Base-by-base conservation (phyloP, 371 early-diverging fungal species). In the Mucor mucedo region DNA sequence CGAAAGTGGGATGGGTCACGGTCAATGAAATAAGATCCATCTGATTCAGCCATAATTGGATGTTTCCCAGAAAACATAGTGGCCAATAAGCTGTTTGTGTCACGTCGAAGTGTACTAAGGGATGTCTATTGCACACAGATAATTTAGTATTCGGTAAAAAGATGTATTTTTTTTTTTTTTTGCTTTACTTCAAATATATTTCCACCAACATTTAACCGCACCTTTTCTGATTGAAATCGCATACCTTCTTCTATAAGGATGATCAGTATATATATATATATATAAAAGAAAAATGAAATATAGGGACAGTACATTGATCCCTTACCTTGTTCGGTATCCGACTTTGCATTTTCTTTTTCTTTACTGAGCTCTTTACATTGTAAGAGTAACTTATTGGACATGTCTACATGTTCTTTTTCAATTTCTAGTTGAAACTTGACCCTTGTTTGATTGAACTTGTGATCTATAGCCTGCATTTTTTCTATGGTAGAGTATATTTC, bases 51-150 rank as follows among this genome's bases (percentile, higher is more conserved):
- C 21, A 55, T 66, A 38, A 77, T 39, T 2, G 41, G 40, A 66
- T 79, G 77, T 32, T 73, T 70, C 10, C 77, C 76, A 9, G 79
- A 79, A 52, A 79, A 76, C 79, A 79, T 79, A 30, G 70, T 68
- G 14, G 79, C 79, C 53, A 79, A 66, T 53, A 79, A 53, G 44
- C 77, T 75, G 27, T 62, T 52, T 44, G 62, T 61, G 52, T 76
- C 79, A 57, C 74, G 65, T 44, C 66, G 52, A 3, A 79, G 60
- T 45, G 79, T 79, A 49, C 65, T 70, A 35, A 73, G 29, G 5
- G 74, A 72, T 48, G 79, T 79, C 72, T 76, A 59, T 42, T 14
- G 11, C 13, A n/a, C 10, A 14, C 14, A 4, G 5, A 42, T 4
- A 1, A 42, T 10, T 14, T 42, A 14, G 44, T 14, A 42, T 42